Conservation (phyloP, 768 basidiomycete species). For the Suillus bovinus region DNA sequence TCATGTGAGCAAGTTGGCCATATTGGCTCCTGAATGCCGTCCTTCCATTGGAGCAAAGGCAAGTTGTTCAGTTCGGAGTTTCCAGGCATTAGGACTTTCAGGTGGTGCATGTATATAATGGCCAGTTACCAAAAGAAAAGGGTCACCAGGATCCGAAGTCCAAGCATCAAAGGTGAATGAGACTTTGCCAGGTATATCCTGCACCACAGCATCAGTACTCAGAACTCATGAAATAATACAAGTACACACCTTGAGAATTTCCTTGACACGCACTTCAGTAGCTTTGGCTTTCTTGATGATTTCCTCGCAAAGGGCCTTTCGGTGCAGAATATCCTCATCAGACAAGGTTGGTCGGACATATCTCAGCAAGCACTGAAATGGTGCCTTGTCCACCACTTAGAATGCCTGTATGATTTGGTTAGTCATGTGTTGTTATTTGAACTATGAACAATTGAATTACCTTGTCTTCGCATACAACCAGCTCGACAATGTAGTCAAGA, state of each 20-base stretch:
- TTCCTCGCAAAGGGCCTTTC: background rate
- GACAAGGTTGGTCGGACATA: background rate
- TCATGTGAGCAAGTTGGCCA: slow-evolving; percentile 13
- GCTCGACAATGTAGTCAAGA: background rate
- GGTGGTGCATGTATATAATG: slow-evolving; percentile 14
- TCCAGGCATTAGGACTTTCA: slow-evolving; percentile 8
- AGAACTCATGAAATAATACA: no score
- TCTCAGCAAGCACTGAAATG: background rate
- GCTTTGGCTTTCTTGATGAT: background rate
- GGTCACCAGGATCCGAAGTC: slow-evolving; percentile 17
- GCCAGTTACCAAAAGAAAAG: slow-evolving; percentile 20
- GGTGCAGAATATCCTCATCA: slow-evolving; percentile 1
- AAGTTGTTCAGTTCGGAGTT: slow-evolving; percentile 9
- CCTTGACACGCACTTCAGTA: background rate
- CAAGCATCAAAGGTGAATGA: slow-evolving; percentile 18
- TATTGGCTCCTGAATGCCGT: slow-evolving; percentile 19
- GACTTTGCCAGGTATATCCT: background rate
- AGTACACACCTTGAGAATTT: background rate
- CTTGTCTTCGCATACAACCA: background rate
- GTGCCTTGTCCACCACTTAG: background rate
- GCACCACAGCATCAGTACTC: no score
- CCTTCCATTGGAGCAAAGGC: slow-evolving; percentile 11
- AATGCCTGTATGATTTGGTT: background rate
- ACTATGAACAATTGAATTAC: background rate
- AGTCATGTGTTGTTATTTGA: background rate